Percentiles rank a stretch among this genome's conserved stretches.
Conservation (phyloP, 768 basidiomycete species). For the Tricholoma sp. region DNA sequence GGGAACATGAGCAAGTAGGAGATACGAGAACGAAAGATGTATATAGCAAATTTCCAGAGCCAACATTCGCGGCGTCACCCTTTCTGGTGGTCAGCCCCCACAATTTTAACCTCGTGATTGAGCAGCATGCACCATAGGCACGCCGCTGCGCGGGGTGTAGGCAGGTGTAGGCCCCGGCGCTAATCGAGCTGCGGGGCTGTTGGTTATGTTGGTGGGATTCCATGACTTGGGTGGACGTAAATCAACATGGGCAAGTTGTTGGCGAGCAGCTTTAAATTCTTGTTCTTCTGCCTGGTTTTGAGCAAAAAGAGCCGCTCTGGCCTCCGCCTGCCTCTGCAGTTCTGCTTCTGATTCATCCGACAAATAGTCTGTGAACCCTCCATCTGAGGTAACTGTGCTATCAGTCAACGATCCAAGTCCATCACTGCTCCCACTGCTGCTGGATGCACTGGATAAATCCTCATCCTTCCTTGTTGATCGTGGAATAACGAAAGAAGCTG, state of each 20-base stretch:
- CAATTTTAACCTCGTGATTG: slow-evolving; percentile 1
- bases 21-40: slow-evolving; percentile 8
- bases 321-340: slow-evolving; percentile 81
- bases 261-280: slow-evolving; percentile 77
- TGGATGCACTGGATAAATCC: slow-evolving; percentile 43
- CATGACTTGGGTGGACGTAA: slow-evolving; percentile 74
- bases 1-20: neutral
- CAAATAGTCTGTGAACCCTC: slow-evolving; percentile 84
- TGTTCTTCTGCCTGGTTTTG: slow-evolving; percentile 76
- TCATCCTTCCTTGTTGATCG: slow-evolving; percentile 28
- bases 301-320: slow-evolving; percentile 70
- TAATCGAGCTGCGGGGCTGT: slow-evolving; percentile 18
- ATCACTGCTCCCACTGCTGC: slow-evolving; percentile 60
- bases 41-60: slow-evolving; percentile 1
- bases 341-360: slow-evolving; percentile 94
- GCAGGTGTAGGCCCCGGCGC: slow-evolving; percentile 6
- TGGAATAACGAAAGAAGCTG: slow-evolving; percentile 23
- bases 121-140: slow-evolving; percentile 3
- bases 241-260: slow-evolving; percentile 71
- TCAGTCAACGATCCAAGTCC: slow-evolving; percentile 63
- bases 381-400: slow-evolving; percentile 79
- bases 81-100: slow-evolving; percentile 3
- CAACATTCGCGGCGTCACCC: neutral
- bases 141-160: slow-evolving; percentile 1
- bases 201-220: slow-evolving; percentile 49